A percentile compares a stretch with the other conserved stretches of the same genome.
Evolutionary conservation across 257 asterid genomes (phyloP).

Genomic region (Solanum microdontum): DNA sequence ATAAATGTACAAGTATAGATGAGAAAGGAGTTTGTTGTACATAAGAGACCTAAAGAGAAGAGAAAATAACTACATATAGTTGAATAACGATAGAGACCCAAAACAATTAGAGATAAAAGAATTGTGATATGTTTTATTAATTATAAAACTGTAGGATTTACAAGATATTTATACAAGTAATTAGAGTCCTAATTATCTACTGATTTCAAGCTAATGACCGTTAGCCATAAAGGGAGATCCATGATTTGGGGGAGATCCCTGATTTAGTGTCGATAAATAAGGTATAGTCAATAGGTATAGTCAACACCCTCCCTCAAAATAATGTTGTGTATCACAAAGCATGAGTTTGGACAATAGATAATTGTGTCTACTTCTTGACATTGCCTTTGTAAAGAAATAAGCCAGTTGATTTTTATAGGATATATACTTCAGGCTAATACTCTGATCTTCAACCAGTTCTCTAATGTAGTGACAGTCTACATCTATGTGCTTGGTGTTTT

Average conservation of each 20-base stretch:
- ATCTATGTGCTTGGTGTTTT: not conserved
- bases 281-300: not conserved
- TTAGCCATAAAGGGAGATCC: not conserved
- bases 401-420: not conserved
- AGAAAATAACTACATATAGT: no score
- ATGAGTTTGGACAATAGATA: not conserved
- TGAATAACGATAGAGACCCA: not conserved
- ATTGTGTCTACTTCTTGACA: not conserved
- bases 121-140: no score
- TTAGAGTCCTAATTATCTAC: not conserved
- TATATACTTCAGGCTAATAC: not conserved
- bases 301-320: not conserved
- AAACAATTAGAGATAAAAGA: not conserved
- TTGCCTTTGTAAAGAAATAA: no score
- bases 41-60: not conserved
- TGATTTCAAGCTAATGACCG: not conserved
- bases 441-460: not conserved
- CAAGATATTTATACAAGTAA: not conserved
- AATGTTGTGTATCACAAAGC: not conserved
- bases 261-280: no score
- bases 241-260: no score
- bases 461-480: no score
- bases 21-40: no score
- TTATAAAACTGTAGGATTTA: no score
- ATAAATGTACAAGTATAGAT: no score